Base-by-base conservation (phyloP, 1,139 yeast genomes). In the Yamadazyma dendronema region DNA sequence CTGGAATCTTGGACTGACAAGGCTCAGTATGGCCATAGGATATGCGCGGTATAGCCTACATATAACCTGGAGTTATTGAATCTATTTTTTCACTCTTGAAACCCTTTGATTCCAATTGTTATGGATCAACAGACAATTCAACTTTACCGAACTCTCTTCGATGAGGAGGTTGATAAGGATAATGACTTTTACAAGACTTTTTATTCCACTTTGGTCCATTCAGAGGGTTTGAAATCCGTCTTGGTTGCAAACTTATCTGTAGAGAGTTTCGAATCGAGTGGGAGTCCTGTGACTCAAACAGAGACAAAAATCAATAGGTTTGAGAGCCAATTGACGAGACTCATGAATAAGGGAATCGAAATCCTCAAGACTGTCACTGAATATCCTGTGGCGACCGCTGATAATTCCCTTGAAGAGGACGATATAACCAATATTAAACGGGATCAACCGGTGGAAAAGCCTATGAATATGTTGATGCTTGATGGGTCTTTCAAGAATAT, bases 91-190 rank as follows among this genome's bases (percentile, higher is more conserved):
- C n/a, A n/a, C n/a, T n/a, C n/a, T n/a, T n/a, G n/a, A n/a, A n/a
- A n/a, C n/a, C n/a, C n/a, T n/a, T n/a, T n/a, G n/a, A n/a, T n/a
- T n/a, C n/a, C n/a, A n/a, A n/a, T n/a, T 26, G 9, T 10, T 15
- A 39, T 39, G 39, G 33, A 30, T 12, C 40, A 34, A 14, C 43
- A 40, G 25, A 37, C 50, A 0, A 31, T 48, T 12, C 39, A 37
- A 34, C 43, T 57, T 29, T 64, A 64, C 44, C 35, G 55, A 11
- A 53, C 56, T 25, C 45, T 65, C 31, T 65, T 65, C 43, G 46
- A 53, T 36, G 40, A 43, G 4, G 44, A 41, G 5, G 37, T 39
- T 11, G 34, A 41, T 14, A 57, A 58, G 28, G 60, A 56, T 34
- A 48, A 38, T 13, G 54, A 48, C 11, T 61, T 51, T 36, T 63